A percentile compares a stretch with the other conserved stretches of the same genome.
Conservation (phyloP, 2,329 filamentous ascomycete species). For the Hypoxylon sp. region DNA sequence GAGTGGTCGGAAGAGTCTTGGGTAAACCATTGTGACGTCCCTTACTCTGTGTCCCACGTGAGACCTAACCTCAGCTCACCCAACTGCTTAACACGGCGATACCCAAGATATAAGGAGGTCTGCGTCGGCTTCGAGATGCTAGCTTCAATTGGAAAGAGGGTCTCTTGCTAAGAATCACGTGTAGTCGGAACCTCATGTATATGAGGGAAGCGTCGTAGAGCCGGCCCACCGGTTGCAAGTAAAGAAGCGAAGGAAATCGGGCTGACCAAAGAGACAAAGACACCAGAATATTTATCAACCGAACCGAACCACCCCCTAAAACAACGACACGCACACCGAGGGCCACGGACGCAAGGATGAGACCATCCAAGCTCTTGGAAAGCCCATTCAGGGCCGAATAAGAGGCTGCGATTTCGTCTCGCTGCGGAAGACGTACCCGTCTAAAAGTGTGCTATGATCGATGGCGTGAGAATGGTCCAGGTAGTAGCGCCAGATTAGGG, state of each 20-base stretch:
- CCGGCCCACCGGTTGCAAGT: conserved; percentile 6
- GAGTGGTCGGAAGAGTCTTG: conserved; percentile 27
- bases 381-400: conserved; percentile 28
- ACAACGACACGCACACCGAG: neutral
- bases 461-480: conserved; percentile 33
- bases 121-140: conserved; percentile 12
- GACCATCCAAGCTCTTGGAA: conserved; percentile 28
- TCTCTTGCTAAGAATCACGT: conserved; percentile 20
- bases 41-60: conserved; percentile 14
- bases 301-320: conserved; percentile 3
- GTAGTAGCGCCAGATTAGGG: conserved; percentile 27
- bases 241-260: conserved; percentile 22
- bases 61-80: conserved; percentile 5
- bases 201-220: conserved; percentile 28
- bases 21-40: conserved; percentile 30
- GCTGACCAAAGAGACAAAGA: conserved; percentile 25
- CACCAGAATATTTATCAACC: conserved; percentile 33
- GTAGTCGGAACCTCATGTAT: conserved; percentile 23
- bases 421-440: conserved; percentile 39
- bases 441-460: conserved; percentile 27
- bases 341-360: conserved; percentile 38
- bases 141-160: conserved; percentile 18
- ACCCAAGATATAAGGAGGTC: conserved; percentile 10
- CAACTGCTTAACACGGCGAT: conserved; percentile 1
- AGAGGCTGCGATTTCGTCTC: conserved; percentile 29